Percentiles rank a stretch among this genome's conserved stretches.
Evolutionary conservation across 2,329 filamentous ascomycete species (phyloP).

Genomic region (Ceratocystis eucalypticola): DNA sequence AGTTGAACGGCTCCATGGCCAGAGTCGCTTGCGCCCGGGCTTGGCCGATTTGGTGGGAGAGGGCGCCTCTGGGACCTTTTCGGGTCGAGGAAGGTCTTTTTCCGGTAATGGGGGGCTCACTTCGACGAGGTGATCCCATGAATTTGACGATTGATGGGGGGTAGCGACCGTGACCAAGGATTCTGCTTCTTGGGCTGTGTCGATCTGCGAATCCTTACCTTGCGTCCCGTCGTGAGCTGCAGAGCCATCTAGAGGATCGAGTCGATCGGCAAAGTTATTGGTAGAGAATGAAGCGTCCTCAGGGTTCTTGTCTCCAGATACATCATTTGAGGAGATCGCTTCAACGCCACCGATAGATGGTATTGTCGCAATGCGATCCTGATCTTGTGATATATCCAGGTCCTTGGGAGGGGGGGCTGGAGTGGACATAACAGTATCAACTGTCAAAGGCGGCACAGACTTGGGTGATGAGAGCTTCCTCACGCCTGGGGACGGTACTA

Average conservation of each 20-base stretch:
- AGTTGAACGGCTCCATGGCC: conserved; percentile 15
- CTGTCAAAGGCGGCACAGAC: background rate
- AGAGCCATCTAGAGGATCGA: background rate
- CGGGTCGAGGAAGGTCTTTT: background rate
- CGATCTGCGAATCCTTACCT: background rate
- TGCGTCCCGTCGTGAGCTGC: background rate
- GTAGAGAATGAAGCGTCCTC: background rate
- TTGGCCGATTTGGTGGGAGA: background rate
- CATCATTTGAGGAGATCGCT: background rate
- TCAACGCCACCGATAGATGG: background rate
- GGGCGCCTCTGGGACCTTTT: background rate
- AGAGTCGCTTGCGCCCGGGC: conserved; percentile 12
- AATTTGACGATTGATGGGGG: background rate
- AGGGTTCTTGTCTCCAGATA: background rate
- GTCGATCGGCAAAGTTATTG: background rate
- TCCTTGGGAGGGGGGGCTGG: background rate
- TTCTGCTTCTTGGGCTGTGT: background rate
- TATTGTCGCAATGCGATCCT: background rate
- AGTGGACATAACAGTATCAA: background rate
- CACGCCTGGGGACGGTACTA: background rate
- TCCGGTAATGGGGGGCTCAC: background rate
- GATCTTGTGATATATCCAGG: background rate
- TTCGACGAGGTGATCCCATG: background rate
- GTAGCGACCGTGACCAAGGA: background rate
- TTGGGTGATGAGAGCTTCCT: background rate